Evolutionary conservation across 2,329 filamentous ascomycete species (phyloP), one percentile per base, ranked within the genome.

Genomic region (Verticillium tricorpus): DNA sequence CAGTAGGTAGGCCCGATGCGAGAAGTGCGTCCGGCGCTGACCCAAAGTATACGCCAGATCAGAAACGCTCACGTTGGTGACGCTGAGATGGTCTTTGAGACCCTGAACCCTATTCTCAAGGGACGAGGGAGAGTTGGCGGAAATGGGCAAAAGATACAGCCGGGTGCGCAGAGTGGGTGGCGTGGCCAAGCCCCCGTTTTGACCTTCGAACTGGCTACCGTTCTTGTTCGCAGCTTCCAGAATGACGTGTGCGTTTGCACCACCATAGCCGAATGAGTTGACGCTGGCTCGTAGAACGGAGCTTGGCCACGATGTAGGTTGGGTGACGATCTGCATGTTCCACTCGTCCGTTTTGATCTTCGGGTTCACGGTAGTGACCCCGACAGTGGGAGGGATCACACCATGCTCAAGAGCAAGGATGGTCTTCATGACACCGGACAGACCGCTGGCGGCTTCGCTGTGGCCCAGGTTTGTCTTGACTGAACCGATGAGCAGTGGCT

Each of bases 351-450:
- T 57, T 9, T 61, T 28, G 19, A 45, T 35, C 35, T 70, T 72
- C 1, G 69, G 67, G 22, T 69, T 72, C 0, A 66, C 64, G 45
- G 67, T 68, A 35, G 64, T 66, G 15, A 71, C 65, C 14, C 68
- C 68, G 17, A 62, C 62, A 7, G 67, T 70, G 2, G 70, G 66
- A 7, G 70, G 70, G 57, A 72, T 71, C 19, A 64, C 61, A 50
- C 66, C 69, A 52, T 67, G 66, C 61, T 72, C 69, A 17, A 72
- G 59, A 3, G 67, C 62, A 31, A 71, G 60, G 8, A 69, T 64
- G 1, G 66, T 67, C 40, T 72, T 72, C 52, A 72, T 71, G 2
- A 72, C 54, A 58, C 64, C 64, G 22, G 70, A 68, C 14, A 72
- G 50, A n/a, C 69, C 70, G 54, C 68, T 70, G 0, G 69, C 69